Evolutionary conservation across 2,329 filamentous ascomycete species (phyloP).

Genomic region (Daldinia sp.): DNA sequence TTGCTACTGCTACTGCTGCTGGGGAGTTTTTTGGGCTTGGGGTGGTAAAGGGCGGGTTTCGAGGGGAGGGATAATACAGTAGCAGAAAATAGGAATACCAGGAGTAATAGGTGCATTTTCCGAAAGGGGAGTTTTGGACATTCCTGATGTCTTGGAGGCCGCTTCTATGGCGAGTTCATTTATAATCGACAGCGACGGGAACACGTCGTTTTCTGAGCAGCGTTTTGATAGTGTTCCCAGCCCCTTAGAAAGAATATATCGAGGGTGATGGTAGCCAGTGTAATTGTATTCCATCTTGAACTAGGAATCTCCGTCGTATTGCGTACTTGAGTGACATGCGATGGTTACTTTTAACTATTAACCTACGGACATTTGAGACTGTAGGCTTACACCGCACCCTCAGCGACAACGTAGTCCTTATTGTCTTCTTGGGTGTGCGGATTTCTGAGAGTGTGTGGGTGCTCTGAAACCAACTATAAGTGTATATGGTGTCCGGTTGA

Average conservation of each 20-base stretch:
- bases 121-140: slow-evolving; percentile 5
- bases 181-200: background rate
- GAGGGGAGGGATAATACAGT: background rate
- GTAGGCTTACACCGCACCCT: slow-evolving; percentile 11
- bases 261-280: background rate
- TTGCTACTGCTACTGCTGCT: background rate
- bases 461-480: slow-evolving; percentile 24
- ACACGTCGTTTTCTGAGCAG: too few relatives aligned
- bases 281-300: background rate
- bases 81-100: slow-evolving; percentile 12
- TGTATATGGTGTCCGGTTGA: slow-evolving; percentile 11
- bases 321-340: slow-evolving; percentile 8
- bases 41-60: background rate
- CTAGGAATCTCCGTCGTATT: slow-evolving; percentile 8
- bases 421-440: background rate
- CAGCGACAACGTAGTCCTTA: slow-evolving; percentile 4
- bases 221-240: background rate
- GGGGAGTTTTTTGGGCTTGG: background rate
- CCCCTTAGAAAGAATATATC: background rate
- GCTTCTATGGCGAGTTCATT: background rate
- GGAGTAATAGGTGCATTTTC: slow-evolving; percentile 24
- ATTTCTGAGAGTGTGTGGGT: slow-evolving; percentile 14
- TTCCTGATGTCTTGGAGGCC: background rate
- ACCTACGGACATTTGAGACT: slow-evolving; percentile 3
- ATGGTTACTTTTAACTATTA: background rate